Base-by-base conservation (phyloP, 164 flowering plant species). In the Sextonia rubra region DNA sequence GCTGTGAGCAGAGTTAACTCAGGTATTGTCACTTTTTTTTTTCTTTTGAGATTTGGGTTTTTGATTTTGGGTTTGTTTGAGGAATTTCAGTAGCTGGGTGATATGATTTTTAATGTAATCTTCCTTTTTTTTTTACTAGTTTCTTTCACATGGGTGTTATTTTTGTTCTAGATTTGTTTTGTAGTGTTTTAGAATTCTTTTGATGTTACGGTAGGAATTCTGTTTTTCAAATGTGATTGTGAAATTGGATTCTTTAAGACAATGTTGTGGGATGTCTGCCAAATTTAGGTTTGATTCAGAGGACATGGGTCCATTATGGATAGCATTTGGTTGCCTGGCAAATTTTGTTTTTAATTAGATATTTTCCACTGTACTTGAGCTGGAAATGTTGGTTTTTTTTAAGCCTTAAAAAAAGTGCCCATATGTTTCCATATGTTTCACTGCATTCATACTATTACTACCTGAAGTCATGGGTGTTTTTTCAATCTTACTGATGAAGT, bases 1-100 rank as follows among this genome's bases (percentile, higher is more conserved):
- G 30, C 76, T 64, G 62, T 67, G 66, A 76, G 20, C 56, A 76
- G 82, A 76, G 74, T 73, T 12, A 56, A 49, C 60, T 78, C 80
- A 74, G 80, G 80, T 78, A 22, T 64, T 49, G 55, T 27, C 25
- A 15, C 18, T 64, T 27, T 52, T 20, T 29, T 5, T 9, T 62
- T 3, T 29, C 3, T 17, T 52, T 52, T 20, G 58, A 5, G 14
- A 52, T 49, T 23, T 64, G 3, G 9, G 24, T 25, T 12, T 69
- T 69, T 30, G 14, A 14, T 5, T 4, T 69, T 69, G 71, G 22
- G 22, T 27, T 49, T 52, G 61, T 69, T 47, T 18, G 32, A 49
- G 2, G 30, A 22, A 15, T 47, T 25, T 6, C 1, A 69, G 17
- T 49, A 49, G 4, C 14, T 20, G 20, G 60, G 25, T 24, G 44